Conservation (phyloP, 768 basidiomycete species). For the Tylopilus balloui region DNA sequence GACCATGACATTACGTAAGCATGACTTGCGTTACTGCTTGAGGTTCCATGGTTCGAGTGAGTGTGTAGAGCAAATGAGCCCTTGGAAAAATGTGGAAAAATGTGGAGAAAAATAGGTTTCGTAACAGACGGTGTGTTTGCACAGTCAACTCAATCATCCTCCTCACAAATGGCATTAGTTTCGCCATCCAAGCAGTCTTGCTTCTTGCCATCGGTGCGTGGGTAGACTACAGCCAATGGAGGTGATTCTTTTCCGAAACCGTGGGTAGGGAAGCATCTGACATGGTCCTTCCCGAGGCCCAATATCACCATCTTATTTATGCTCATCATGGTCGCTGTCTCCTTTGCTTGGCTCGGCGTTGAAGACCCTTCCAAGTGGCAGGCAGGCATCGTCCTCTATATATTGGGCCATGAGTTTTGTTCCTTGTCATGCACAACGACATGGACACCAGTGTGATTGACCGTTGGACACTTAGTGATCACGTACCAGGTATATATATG, state of each 20-base stretch:
- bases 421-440: too few relatives aligned
- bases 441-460: neutral
- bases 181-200: slow-evolving; percentile 67
- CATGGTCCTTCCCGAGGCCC: slow-evolving; percentile 44
- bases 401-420: slow-evolving; percentile 53
- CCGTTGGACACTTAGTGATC: slow-evolving; percentile 44
- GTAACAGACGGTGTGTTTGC: too few relatives aligned
- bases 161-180: slow-evolving; percentile 75
- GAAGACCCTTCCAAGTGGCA: slow-evolving; percentile 62
- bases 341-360: slow-evolving; percentile 77
- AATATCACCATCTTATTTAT: slow-evolving; percentile 78
- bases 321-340: slow-evolving; percentile 56
- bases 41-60: too few relatives aligned
- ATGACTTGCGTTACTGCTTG: too few relatives aligned
- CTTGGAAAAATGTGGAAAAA: too few relatives aligned
- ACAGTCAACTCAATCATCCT: slow-evolving; percentile 75
- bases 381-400: slow-evolving; percentile 55
- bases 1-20: too few relatives aligned
- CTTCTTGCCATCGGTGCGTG: slow-evolving; percentile 67
- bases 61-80: too few relatives aligned
- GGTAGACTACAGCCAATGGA: slow-evolving; percentile 82
- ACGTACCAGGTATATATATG: slow-evolving; percentile 57
- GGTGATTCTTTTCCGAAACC: slow-evolving; percentile 34
- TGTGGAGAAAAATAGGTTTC: too few relatives aligned
- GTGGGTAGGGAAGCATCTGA: neutral